Base-by-base conservation (phyloP, 208 protist species). In the Angomonas desouzai region DNA sequence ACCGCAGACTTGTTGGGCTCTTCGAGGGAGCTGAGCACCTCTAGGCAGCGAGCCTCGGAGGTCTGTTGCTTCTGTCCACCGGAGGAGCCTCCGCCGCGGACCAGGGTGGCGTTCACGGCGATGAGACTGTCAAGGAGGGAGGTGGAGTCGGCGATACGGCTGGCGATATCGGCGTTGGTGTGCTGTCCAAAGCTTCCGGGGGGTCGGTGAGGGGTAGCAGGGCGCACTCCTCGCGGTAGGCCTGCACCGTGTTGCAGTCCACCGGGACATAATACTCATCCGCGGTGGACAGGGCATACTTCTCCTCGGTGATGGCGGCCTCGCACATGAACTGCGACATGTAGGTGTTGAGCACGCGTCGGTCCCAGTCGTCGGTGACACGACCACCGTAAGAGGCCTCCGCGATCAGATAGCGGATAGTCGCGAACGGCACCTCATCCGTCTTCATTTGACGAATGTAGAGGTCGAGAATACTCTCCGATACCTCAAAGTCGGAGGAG, bases 161-260 rank as follows among this genome's bases (percentile, higher is more conserved):
- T 98, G 16, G 96, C 81, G 55, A 99, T 99, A 70, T 99, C 97
- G 0, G 98, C 98, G 79, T 99, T 99, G 22, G 87, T 73, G 79
- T 99, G 97, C 78, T 99, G 98, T 13, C 98, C 98, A 75, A 99
- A 99, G 97, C 97, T 74, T 98, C 96, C 16, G 98, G 96, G 2
- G 83, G 85, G 86, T 99, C 98, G 18, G 85, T 90, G 61, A 89
- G 79, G 36, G 97, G 97, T 16, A 99, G 82, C 66, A 85, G 64
- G 59, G 66, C 73, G 68, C 98, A 97, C 74, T 97, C 97, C 49
- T 79, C 93, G 66, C 89, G 82, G 82, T 97, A 98, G 3, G 87
- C 88, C 64, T 92, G 77, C 45, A 99, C 69, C 18, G 89, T 94
- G 47, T 76, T 97, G 69, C 94, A 92, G 23, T 98, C 82, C 62